Evolutionary conservation across 1,139 yeast genomes (phyloP), one percentile per base, ranked within the genome.

Genomic region (Protomyces arabidopsidicola): DNA sequence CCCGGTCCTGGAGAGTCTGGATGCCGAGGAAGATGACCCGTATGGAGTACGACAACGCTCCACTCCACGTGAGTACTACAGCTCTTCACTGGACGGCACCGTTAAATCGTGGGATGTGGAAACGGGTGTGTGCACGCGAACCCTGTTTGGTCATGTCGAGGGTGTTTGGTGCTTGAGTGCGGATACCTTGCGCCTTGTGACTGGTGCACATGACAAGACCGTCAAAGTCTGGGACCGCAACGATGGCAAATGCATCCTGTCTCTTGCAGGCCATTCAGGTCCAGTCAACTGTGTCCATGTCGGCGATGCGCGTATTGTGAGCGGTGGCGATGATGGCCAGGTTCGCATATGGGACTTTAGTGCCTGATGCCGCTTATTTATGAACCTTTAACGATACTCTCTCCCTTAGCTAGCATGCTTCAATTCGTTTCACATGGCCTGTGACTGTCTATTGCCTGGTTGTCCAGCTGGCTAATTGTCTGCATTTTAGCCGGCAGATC

Each of bases 211-310:
- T 67, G 99, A 95, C 76, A 89, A 90, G 76, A 90, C 98, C 0
- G 88, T 96, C 72, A 82, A 98, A 70, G 90, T 95, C 97, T 95
- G 99, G 99, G 98, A 95, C 75, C 85, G 93, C 39, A 84, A 86
- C 60, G 83, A 86, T 53, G 98, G 98, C 50, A 86, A 84, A 69
- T 86, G 95, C 57, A 97, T 90, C 20, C 82, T 98, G 68, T 85
- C 93, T n/a, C 91, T 95, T 73, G 84, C 89, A 75, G 98, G 97
- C 0, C 98, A 93, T 71, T 85, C 93, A 1, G 95, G 93, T 20
- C 87, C 97, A 0, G 83, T 95, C 42, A 88, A 89, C 69, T 82
- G 90, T 53, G 79, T 90, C 70, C 90, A 96, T 0, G 95, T 90
- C 9, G 64, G 65, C 1, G 65, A 59, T 52, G 45, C 58, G 36